Evolutionary conservation across 202 grass and related monocot genomes (phyloP), one percentile per base, ranked within the genome.

Genomic region (Brachypodium distachyon): DNA sequence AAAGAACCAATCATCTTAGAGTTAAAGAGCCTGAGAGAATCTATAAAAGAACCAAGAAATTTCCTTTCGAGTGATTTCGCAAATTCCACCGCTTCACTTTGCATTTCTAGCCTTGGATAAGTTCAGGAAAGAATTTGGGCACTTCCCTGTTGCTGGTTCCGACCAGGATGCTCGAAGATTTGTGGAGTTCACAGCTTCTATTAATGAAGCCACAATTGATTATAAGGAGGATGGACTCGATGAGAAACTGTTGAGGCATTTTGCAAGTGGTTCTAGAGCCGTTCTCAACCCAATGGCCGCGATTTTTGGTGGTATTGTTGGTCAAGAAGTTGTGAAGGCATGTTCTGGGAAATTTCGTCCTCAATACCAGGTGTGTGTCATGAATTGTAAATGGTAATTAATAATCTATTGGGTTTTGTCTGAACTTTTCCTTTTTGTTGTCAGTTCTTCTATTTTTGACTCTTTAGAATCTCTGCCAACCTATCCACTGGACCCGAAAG

Each of bases 381-480:
- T 73, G 12, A 76, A 31, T 78, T 67, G 0, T 75, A 61, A 42
- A 52, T 44, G 72, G 10, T 42, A 72, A 46, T 58, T n/a, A 37
- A 61, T 42, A 40, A 9, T 73, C 9, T 77, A 33, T 60, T 68
- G 4, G 17, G 51, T 34, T 38, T 77, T 73, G 19, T 32, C 29
- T 86, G 37, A 22, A 52, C 65, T 16, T 53, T 8, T 49, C 31
- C 33, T 48, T 21, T 49, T 57, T 39, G 72, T 80, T 80, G 23
- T 21, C 88, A 93, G 94, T 97, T 93, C 81, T 91, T 97, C 75
- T 93, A 97, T 81, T 97, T n/a, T 93, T 40, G 90, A 97, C 89
- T 91, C 93, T 12, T 31, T 91, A 3, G 90, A 97, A 73, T 89
- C 90, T 71, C 88, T 97, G 50, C 94, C 88, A 47, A 72, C 78